phyloP scores from a whole-genome alignment of 768 basidiomycete species.

The Psilocybe sp. region DNA sequence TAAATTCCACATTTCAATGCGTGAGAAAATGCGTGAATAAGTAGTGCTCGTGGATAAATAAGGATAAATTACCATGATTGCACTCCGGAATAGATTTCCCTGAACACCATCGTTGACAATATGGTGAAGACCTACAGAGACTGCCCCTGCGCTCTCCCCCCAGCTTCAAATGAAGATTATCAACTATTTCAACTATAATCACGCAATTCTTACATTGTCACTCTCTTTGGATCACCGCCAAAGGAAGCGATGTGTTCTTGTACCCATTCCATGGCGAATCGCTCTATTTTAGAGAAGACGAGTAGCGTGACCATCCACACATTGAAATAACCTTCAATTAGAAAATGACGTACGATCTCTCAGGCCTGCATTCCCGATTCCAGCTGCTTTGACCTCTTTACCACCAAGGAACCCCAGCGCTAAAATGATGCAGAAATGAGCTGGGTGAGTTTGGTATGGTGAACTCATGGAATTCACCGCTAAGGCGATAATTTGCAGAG shows the following conservation, averaged over 20 bases:
- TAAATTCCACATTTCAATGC: constrained; percentile 1
- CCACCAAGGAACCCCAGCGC: constrained; percentile 41
- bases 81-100: constrained; percentile 29
- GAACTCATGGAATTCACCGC: constrained; percentile 21
- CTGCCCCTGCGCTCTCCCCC: constrained; percentile 44
- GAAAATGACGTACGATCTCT: constrained; percentile 37
- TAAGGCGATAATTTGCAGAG: constrained; percentile 35
- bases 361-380: constrained; percentile 46
- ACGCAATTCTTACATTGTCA: constrained; percentile 33
- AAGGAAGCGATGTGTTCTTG: constrained; percentile 49
- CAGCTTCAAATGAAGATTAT: constrained; percentile 17
- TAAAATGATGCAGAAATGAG: constrained; percentile 1
- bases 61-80: constrained; percentile 26
- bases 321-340: neutral
- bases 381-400: constrained; percentile 32
- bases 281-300: constrained; percentile 23
- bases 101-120: constrained; percentile 24
- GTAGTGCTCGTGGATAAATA: constrained; percentile 3
- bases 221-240: constrained; percentile 48
- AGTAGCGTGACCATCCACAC: neutral
- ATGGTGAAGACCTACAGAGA: constrained; percentile 35
- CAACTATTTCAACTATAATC: no score
- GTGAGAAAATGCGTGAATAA: neutral
- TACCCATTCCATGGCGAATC: constrained; percentile 51
- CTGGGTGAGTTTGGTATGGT: neutral